These are phyloP conservation scores for Ascochyta lentis DNA, from an alignment of 2,329 filamentous ascomycete species.

Conservation along the genomic window DNA sequence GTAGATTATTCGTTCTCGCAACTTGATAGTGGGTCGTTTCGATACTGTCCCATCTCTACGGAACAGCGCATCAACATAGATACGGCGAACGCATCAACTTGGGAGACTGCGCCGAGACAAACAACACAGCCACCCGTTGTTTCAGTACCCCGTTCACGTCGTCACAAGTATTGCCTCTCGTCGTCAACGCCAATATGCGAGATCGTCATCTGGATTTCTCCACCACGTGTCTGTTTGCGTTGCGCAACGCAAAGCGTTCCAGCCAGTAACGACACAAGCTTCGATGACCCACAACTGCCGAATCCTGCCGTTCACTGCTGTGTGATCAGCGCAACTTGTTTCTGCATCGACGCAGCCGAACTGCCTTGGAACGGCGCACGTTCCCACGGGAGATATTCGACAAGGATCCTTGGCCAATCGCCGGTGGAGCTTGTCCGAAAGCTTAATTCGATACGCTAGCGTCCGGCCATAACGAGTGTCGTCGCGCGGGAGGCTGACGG, in stretches of 20 bases:
- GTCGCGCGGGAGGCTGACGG: conserved; percentile 32
- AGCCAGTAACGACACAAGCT: background rate
- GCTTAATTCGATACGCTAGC: conserved; percentile 33
- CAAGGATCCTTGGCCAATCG: conserved; percentile 37
- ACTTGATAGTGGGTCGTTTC: background rate
- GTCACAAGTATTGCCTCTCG: background rate
- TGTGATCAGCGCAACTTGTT: conserved; percentile 17
- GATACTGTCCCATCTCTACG: background rate
- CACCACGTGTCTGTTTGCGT: background rate
- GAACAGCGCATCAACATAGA: background rate
- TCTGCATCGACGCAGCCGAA: conserved; percentile 11
- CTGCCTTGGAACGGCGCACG: conserved; percentile 16
- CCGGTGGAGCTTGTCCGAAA: conserved; percentile 32
- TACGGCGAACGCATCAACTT: background rate
- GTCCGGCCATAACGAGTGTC: conserved; percentile 15
- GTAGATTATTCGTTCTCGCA: background rate
- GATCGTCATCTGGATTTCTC: background rate
- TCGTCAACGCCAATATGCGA: background rate
- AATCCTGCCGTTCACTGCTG: conserved; percentile 1
- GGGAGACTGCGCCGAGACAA: background rate
- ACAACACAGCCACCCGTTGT: background rate
- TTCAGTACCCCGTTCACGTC: background rate
- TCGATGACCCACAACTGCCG: conserved; percentile 5
- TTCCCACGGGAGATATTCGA: conserved; percentile 27
- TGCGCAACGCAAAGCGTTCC: background rate